Conservation (phyloP, 2,329 filamentous ascomycete genomes). For the Thielaviopsis punctulata region DNA sequence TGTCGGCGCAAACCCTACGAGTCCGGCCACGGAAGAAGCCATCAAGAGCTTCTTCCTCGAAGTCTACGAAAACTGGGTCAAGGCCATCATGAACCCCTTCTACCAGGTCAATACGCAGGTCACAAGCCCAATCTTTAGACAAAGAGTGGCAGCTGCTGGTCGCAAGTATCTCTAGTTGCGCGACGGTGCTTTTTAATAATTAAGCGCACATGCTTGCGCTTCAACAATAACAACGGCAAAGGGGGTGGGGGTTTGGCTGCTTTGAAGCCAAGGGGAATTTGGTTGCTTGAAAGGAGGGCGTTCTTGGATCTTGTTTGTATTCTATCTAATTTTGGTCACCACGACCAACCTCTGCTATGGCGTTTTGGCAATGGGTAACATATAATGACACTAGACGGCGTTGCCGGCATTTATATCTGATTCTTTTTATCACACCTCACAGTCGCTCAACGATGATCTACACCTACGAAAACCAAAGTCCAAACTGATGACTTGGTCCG, state of each 20-base stretch:
- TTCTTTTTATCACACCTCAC: too few relatives aligned
- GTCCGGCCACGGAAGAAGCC: conserved; percentile 84
- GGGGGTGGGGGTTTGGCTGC: too few relatives aligned
- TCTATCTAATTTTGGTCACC: background rate
- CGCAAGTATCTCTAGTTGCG: conserved; percentile 77
- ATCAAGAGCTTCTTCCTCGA: conserved; percentile 89
- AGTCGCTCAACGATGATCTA: too few relatives aligned
- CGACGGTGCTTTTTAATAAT: too few relatives aligned
- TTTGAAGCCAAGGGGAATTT: too few relatives aligned
- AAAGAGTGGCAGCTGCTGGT: conserved; percentile 68
- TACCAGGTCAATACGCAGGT: conserved; percentile 76
- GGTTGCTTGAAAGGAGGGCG: background rate
- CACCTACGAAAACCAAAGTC: too few relatives aligned
- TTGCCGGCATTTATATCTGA: background rate
- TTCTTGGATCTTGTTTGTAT: background rate
- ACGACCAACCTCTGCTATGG: background rate
- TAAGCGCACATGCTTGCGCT: too few relatives aligned
- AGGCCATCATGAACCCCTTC: conserved; percentile 94
- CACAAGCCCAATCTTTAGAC: conserved; percentile 69
- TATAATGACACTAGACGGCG: background rate
- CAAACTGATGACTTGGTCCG: background rate
- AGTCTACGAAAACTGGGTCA: conserved; percentile 92
- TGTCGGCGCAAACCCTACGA: conserved; percentile 69
- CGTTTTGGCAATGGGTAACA: background rate
- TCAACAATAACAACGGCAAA: too few relatives aligned